phyloP scores from a whole-genome alignment of 176 grass and related monocot species.

The Alopecurus myosuroides region DNA sequence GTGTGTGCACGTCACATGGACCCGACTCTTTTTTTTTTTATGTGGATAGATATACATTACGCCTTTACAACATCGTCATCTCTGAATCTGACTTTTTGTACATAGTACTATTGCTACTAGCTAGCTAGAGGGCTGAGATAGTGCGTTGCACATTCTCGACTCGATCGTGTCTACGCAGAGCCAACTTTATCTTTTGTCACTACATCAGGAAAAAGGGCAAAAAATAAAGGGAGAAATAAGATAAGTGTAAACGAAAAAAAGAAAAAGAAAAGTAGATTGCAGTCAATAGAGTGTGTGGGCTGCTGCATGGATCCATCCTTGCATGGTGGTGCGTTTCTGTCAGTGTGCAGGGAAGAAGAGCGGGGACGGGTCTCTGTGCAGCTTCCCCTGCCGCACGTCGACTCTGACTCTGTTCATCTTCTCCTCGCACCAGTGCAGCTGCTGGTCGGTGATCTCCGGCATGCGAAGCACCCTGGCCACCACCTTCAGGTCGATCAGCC shows the following conservation, averaged over 20 bases:
- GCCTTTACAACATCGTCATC: conserved; percentile 53
- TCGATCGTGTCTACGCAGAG: conserved; percentile 29
- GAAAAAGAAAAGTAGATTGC: conserved; percentile 14
- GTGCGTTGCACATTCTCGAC: conserved; percentile 65
- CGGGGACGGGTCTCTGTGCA: conserved; percentile 70
- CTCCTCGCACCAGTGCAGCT: conserved; percentile 93
- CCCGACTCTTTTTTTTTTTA: conserved; percentile 40
- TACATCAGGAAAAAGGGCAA: neutral
- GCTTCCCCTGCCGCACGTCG: conserved; percentile 47
- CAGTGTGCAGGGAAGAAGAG: conserved; percentile 87
- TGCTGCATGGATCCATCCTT: neutral
- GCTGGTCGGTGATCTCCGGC: conserved; percentile 62
- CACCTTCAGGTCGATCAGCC: conserved; percentile 77
- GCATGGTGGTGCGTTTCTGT: neutral
- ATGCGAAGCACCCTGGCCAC: conserved; percentile 78
- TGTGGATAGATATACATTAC: conserved; percentile 14
- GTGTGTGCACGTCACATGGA: conserved; percentile 36
- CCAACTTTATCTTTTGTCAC: conserved; percentile 50
- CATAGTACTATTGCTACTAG: neutral
- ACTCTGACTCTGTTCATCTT: conserved; percentile 78
- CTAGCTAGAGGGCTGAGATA: conserved; percentile 19
- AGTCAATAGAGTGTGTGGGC: conserved; percentile 6
- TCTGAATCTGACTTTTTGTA: conserved; percentile 21
- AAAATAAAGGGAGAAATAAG: neutral
- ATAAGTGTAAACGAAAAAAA: neutral